Conservation (phyloP, 2,329 filamentous ascomycete species). For the Fusarium sp. region DNA sequence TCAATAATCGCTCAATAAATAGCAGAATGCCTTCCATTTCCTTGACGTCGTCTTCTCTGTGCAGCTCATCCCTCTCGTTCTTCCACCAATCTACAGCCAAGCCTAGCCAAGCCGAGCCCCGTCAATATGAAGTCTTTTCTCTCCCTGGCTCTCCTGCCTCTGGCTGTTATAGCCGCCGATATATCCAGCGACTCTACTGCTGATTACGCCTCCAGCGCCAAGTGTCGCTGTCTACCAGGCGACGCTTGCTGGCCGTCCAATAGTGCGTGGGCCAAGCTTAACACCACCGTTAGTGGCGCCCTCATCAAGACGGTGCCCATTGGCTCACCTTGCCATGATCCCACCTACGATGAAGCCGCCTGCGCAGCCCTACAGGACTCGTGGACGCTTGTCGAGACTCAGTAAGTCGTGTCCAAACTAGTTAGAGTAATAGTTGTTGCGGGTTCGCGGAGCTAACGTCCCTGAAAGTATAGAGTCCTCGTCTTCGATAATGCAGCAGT, state of each 20-base stretch:
- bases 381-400: slow-evolving; percentile 61
- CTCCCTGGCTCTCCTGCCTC: slow-evolving; percentile 30
- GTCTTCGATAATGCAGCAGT: slow-evolving; percentile 53
- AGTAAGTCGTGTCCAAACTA: slow-evolving; percentile 53
- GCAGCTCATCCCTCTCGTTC: slow-evolving; percentile 10
- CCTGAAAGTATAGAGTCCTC: slow-evolving; percentile 41
- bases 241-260: slow-evolving; percentile 66
- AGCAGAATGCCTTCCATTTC: neutral
- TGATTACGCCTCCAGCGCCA: neutral
- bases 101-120: slow-evolving; percentile 1
- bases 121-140: slow-evolving; percentile 39
- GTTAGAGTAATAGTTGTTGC: too few species aligned
- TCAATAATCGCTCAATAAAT: slow-evolving; percentile 6
- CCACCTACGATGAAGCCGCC: slow-evolving; percentile 59
- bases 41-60: neutral
- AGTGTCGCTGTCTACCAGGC: slow-evolving; percentile 64
- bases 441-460: neutral
- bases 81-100: neutral
- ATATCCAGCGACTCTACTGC: slow-evolving; percentile 4
- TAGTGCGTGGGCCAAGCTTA: slow-evolving; percentile 62
- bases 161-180: slow-evolving; percentile 24
- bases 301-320: slow-evolving; percentile 66
- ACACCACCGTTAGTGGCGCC: slow-evolving; percentile 63
- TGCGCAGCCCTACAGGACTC: slow-evolving; percentile 58
- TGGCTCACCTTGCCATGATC: slow-evolving; percentile 64